Evolutionary conservation across 1,284 basidiomycete species (phyloP).

Genomic region (Malassezia nana): DNA sequence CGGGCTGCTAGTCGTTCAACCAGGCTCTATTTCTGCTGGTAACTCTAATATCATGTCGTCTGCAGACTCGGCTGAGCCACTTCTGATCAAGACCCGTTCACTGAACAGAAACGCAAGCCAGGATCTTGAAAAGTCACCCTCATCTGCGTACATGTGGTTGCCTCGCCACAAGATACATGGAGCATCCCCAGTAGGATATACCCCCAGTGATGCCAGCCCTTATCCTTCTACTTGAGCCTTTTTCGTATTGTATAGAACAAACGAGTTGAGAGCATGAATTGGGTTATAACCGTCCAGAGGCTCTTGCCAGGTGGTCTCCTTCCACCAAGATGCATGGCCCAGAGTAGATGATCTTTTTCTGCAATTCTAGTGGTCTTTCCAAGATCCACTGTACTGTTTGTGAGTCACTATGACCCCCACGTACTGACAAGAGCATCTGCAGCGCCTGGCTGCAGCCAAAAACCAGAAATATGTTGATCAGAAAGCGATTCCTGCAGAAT

Average conservation of each 20-base stretch:
- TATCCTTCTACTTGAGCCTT: background rate
- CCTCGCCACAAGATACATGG: background rate
- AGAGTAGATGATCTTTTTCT: slow-evolving; percentile 34
- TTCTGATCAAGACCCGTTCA: background rate
- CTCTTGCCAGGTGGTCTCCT: slow-evolving; percentile 34
- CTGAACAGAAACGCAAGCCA: background rate
- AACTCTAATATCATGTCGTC: background rate
- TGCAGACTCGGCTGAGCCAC: background rate
- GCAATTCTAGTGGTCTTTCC: slow-evolving; percentile 24
- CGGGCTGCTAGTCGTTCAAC: background rate
- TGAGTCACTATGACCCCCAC: background rate
- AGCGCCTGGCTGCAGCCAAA: slow-evolving; percentile 34
- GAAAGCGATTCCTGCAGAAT: slow-evolving; percentile 29
- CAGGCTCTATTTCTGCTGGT: background rate
- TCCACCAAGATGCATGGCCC: slow-evolving; percentile 43
- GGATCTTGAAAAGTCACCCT: slow-evolving; percentile 4
- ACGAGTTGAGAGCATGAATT: background rate
- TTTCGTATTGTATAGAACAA: background rate
- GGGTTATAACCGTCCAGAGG: slow-evolving; percentile 31
- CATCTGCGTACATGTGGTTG: slow-evolving; percentile 15
- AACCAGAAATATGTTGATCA: slow-evolving; percentile 24
- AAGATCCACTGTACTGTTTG: slow-evolving; percentile 27
- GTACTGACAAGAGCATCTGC: slow-evolving; percentile 4
- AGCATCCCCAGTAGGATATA: background rate
- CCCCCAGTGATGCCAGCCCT: background rate